phyloP scores from a whole-genome alignment of 768 basidiomycete species.

The Lepiota subincarnata region DNA sequence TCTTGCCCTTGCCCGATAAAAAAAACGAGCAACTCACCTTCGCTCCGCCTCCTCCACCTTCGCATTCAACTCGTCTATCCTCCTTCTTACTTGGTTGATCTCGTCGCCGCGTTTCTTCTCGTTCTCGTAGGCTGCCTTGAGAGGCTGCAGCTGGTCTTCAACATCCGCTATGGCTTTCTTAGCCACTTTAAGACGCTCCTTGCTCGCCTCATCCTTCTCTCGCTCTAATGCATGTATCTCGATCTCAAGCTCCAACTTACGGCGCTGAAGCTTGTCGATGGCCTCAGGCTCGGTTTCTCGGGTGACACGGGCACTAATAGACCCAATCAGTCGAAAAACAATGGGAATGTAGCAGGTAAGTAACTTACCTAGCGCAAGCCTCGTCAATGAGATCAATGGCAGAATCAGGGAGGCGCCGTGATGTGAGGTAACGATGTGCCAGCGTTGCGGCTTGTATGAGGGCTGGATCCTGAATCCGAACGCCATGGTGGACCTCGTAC shows the following conservation, averaged over 20 bases:
- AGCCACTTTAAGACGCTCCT: constrained; percentile 72
- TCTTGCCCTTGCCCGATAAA: background rate
- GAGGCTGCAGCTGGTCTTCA: constrained; percentile 78
- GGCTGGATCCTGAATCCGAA: constrained; percentile 83
- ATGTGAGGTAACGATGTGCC: constrained; percentile 90
- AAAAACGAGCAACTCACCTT: constrained; percentile 40
- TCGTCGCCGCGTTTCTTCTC: constrained; percentile 83
- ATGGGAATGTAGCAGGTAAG: background rate
- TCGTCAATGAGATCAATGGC: constrained; percentile 94
- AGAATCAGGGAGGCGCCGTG: constrained; percentile 72
- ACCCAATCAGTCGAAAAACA: background rate
- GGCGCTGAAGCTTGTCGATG: constrained; percentile 86
- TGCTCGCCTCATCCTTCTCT: constrained; percentile 86
- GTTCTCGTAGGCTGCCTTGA: constrained; percentile 82
- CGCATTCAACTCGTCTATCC: constrained; percentile 85
- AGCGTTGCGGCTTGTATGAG: constrained; percentile 87
- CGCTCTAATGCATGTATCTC: constrained; percentile 93
- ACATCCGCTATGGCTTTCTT: constrained; percentile 78
- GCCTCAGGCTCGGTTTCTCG: constrained; percentile 93
- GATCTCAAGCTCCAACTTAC: constrained; percentile 86
- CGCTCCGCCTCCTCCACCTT: constrained; percentile 94
- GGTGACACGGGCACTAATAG: constrained; percentile 75
- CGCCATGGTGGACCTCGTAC: constrained; percentile 90
- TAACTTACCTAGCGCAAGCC: constrained; percentile 82
- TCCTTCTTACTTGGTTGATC: constrained; percentile 67